Percentiles rank a stretch among this genome's conserved stretches.
Evolutionary conservation across 352 stramenopile species (phyloP).

Genomic region (Phytophthora chlamydospora): DNA sequence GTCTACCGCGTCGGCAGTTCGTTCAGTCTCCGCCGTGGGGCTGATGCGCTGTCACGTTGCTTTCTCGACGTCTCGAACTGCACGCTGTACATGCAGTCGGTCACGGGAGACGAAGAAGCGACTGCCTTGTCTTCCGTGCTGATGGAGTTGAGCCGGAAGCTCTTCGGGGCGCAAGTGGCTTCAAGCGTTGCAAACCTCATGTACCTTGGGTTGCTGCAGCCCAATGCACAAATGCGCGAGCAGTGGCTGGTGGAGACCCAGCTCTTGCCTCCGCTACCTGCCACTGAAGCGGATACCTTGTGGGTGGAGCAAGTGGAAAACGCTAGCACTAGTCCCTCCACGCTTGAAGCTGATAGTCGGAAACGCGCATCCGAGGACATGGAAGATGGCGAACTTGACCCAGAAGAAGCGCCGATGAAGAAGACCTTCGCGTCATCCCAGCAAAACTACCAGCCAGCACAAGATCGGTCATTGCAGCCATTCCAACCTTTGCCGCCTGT

Average conservation of each 20-base stretch:
- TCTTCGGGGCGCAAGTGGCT: slow-evolving; percentile 52
- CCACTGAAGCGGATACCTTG: slow-evolving; percentile 27
- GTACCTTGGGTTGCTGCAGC: slow-evolving; percentile 76
- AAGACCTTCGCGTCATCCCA: slow-evolving; percentile 23
- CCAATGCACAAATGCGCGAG: slow-evolving; percentile 35
- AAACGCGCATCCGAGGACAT: slow-evolving; percentile 35
- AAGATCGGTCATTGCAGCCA: background rate
- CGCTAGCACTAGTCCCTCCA: background rate
- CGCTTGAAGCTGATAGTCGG: slow-evolving; percentile 1
- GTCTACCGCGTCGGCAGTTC: slow-evolving; percentile 52
- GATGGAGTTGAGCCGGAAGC: slow-evolving; percentile 62
- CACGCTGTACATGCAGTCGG: slow-evolving; percentile 46
- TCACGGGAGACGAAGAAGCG: slow-evolving; percentile 38
- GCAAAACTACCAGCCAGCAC: slow-evolving; percentile 16
- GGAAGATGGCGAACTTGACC: slow-evolving; percentile 63
- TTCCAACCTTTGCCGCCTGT: slow-evolving; percentile 19
- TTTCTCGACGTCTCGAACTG: slow-evolving; percentile 50
- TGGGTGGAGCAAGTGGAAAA: slow-evolving; percentile 38
- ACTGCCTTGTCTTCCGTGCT: slow-evolving; percentile 54
- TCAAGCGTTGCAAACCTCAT: slow-evolving; percentile 69
- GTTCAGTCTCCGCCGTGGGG: slow-evolving; percentile 44
- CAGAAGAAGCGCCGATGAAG: slow-evolving; percentile 27
- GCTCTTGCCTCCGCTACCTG: slow-evolving; percentile 51
- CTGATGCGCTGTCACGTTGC: slow-evolving; percentile 34
- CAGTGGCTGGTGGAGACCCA: slow-evolving; percentile 72